Evolutionary conservation across 2,329 filamentous ascomycete genomes (phyloP).

Genomic region (Verticillium albo-atrum): DNA sequence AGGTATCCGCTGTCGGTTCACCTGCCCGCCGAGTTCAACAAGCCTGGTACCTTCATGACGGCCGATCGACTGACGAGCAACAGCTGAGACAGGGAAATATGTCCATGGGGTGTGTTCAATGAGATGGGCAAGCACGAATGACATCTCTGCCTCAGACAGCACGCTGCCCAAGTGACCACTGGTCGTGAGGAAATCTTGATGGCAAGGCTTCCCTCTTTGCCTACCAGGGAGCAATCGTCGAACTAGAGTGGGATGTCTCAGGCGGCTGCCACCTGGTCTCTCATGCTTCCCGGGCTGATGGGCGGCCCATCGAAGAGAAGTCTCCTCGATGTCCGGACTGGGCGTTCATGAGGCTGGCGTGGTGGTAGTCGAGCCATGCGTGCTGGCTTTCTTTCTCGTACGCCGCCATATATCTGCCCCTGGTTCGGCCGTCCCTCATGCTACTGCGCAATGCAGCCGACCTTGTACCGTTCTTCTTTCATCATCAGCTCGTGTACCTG

Average conservation of each 20-base stretch:
- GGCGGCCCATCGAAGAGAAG: neutral
- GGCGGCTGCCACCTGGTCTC: neutral
- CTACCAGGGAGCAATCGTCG: too few relatives aligned
- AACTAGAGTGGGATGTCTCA: neutral
- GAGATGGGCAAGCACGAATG: too few relatives aligned
- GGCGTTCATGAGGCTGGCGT: neutral
- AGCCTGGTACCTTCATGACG: too few relatives aligned
- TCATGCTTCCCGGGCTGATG: neutral
- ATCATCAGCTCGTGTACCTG: neutral
- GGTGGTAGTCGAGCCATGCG: neutral
- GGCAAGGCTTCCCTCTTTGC: too few relatives aligned
- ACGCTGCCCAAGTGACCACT: too few relatives aligned
- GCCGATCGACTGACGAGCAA: too few relatives aligned
- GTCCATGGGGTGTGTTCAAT: too few relatives aligned
- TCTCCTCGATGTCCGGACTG: neutral
- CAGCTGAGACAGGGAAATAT: too few relatives aligned
- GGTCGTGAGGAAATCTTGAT: neutral
- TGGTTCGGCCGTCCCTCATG: neutral
- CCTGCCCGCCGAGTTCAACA: neutral
- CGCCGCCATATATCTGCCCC: neutral
- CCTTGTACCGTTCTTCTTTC: neutral
- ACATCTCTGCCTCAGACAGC: too few relatives aligned
- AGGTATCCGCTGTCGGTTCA: neutral
- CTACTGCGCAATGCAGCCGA: neutral
- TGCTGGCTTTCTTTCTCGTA: neutral